phyloP scores from a whole-genome alignment of 345 rosid genomes.

The Camelina sativa region DNA sequence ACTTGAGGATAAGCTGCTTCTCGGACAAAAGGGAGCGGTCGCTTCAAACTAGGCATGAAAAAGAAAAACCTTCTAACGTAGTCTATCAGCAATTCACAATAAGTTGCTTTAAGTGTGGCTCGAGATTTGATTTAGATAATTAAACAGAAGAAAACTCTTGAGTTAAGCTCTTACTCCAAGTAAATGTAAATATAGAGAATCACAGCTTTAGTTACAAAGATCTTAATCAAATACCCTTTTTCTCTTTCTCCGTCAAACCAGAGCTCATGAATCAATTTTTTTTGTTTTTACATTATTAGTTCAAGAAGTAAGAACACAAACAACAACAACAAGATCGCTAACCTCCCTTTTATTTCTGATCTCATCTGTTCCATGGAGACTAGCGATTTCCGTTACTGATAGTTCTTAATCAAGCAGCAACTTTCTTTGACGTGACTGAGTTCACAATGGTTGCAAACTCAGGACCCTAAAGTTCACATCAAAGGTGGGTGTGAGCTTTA shows the following conservation, averaged over 20 bases:
- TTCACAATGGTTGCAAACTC: slow-evolving; percentile 95
- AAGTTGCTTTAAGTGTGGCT: not conserved
- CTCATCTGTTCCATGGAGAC: slow-evolving; percentile 38
- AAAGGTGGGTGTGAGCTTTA: slow-evolving; percentile 14
- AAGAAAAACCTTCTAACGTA: too few species aligned
- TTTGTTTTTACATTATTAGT: slow-evolving; percentile 38
- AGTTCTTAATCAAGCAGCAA: slow-evolving; percentile 63
- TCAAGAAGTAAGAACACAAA: slow-evolving; percentile 39
- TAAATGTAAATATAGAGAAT: slow-evolving; percentile 7
- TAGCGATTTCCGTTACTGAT: slow-evolving; percentile 2
- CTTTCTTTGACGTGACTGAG: slow-evolving; percentile 87
- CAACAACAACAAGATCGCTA: slow-evolving; percentile 35
- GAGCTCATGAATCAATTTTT: slow-evolving; percentile 28
- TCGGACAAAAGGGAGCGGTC: too few species aligned
- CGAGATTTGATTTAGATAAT: not conserved
- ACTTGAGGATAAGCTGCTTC: too few species aligned
- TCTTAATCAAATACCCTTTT: slow-evolving; percentile 21
- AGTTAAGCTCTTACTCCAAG: slow-evolving; percentile 12
- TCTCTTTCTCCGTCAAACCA: slow-evolving; percentile 34
- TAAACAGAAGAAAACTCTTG: slow-evolving; percentile 1
- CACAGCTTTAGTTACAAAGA: slow-evolving; percentile 37
- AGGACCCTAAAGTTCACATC: slow-evolving; percentile 64
- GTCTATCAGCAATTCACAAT: not conserved
- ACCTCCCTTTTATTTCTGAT: slow-evolving; percentile 35
- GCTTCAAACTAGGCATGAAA: too few species aligned